Evolutionary conservation across 768 basidiomycete genomes (phyloP), one percentile per base, ranked within the genome.

Genomic region (Rhodocollybia butyracea): DNA sequence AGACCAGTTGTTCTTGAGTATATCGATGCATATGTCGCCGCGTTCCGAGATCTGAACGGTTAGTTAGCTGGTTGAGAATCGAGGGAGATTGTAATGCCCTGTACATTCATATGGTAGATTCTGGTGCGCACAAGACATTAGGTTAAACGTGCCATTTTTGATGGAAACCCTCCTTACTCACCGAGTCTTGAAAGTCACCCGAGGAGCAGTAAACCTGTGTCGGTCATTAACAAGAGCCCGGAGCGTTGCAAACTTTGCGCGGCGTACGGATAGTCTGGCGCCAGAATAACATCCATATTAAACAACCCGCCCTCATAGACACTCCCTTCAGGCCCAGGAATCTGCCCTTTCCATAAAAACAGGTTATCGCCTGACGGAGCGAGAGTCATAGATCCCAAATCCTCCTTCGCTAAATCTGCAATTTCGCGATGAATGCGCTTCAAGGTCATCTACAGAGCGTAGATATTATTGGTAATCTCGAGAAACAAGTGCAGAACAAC

Each of bases 1-100:
- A 1, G 91, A 94, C 94, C 94, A 98, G 63, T 91, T 89, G 64
- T 85, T 81, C 73, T 98, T 97, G 56, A 98, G 80, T 48, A 96
- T 92, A 71, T 97, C 90, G 61, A 94, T 89, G 64, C 90, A 93
- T 51, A 92, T 86, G 60, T 77, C 79, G 40, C 89, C 90, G 50
- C 81, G 79, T 55, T 90, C 88, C 48, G 85, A 87, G 42, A 91
- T 90, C 77, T 82, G 46, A 22, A 10, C 21, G 29, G 40, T 21
- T 13, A 53, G 11, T 46, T 58, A 21, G 51, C 36, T 22, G 15
- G 29, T 30, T 29, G 15, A 31, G 50, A 54, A 54, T 13, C n/a
- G 39, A 17, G 30, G 51, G 13, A 59, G 13, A 57, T 40, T 40
- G 40, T 24, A 29, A 24, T n/a, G 24, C 17, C 6, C 68, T 79